Conservation (phyloP, 2,329 filamentous ascomycete species). For the Fusarium brevicatenulatum region DNA sequence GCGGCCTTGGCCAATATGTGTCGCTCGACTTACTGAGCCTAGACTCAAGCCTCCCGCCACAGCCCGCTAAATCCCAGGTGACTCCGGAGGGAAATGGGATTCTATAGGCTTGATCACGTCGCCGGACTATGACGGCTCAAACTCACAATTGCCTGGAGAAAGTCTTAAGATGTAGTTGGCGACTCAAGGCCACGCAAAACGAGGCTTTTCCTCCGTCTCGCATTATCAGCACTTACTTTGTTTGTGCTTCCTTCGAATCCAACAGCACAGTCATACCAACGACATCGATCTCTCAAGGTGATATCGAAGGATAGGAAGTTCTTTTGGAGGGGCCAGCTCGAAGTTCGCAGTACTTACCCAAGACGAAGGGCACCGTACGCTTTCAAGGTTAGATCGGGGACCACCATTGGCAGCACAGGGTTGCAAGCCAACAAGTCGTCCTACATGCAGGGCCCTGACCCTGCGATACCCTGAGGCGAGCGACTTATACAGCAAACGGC, state of each 20-base stretch:
- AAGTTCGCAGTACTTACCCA: conserved; percentile 5
- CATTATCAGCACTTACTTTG: neutral
- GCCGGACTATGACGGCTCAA: conserved; percentile 35
- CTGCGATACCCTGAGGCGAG: conserved; percentile 9
- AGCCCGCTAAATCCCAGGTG: conserved; percentile 33
- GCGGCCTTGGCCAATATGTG: conserved; percentile 23
- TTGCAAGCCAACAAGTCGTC: conserved; percentile 24
- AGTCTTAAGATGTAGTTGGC: conserved; percentile 32
- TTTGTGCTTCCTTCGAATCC: neutral
- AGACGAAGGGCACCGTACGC: conserved; percentile 23
- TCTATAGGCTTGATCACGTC: conserved; percentile 31
- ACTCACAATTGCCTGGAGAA: conserved; percentile 27
- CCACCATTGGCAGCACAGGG: conserved; percentile 14
- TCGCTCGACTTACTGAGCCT: conserved; percentile 35
- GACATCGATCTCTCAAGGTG: neutral
- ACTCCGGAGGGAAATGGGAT: conserved; percentile 25
- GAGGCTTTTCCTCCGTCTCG: conserved; percentile 9
- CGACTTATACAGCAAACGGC: neutral
- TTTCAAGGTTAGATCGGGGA: conserved; percentile 12
- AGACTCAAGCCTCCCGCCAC: conserved; percentile 46
- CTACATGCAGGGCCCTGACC: conserved; percentile 20
- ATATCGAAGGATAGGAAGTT: neutral
- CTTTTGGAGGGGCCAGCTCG: conserved; percentile 1
- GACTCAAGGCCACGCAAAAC: conserved; percentile 4
- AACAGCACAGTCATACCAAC: neutral